phyloP scores from a whole-genome alignment of 2,329 filamentous ascomycete species.

The Xylaria sp. region DNA sequence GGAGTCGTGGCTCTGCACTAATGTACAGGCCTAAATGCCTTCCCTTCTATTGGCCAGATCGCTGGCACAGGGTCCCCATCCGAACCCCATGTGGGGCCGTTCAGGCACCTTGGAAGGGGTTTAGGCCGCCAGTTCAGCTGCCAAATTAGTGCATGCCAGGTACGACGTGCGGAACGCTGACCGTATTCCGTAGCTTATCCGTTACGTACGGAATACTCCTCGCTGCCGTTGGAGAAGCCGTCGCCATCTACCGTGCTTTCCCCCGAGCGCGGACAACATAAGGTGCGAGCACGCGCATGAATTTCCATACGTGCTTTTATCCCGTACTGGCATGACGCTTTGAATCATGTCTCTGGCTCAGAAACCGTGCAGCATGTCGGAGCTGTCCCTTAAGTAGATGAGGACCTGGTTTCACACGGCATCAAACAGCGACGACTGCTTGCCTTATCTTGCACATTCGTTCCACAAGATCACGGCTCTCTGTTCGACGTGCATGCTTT shows the following conservation, averaged over 20 bases:
- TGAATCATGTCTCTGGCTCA: neutral
- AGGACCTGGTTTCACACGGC: neutral
- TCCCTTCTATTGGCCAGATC: neutral
- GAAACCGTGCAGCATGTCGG: neutral
- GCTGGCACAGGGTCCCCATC: conserved; percentile 4
- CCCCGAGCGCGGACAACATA: neutral
- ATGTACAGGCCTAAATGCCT: neutral
- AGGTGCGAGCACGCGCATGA: conserved; percentile 2
- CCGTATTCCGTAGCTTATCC: too few species aligned
- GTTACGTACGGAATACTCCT: neutral
- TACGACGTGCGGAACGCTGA: neutral
- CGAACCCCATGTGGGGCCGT: conserved; percentile 9
- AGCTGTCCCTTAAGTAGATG: neutral
- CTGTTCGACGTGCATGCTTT: conserved; percentile 5
- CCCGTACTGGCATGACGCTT: neutral
- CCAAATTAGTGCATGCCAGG: neutral
- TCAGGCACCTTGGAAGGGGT: neutral
- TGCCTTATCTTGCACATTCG: conserved; percentile 3
- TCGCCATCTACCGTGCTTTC: neutral
- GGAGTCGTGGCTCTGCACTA: conserved; percentile 14
- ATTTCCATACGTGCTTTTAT: neutral
- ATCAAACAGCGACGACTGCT: conserved; percentile 1
- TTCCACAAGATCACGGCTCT: conserved; percentile 4
- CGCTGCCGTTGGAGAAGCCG: conserved; percentile 21
- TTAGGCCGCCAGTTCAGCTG: neutral